These are phyloP conservation scores for Heritiera littoralis DNA, from an alignment of 345 rosid genomes.

Conservation along the genomic window DNA sequence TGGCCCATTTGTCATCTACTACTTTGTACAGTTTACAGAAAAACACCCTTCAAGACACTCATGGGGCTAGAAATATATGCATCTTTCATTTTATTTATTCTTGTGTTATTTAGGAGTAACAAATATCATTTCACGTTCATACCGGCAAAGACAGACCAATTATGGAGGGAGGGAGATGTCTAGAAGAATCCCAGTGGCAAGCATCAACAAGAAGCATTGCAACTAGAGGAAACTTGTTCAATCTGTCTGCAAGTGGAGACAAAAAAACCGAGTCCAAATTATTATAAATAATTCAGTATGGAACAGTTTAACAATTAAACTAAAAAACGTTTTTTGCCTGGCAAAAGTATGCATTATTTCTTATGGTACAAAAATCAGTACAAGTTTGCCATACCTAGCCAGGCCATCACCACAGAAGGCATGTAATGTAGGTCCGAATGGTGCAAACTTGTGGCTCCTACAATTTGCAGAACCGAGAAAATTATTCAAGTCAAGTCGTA, in stretches of 20 bases:
- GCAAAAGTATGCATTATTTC: neutral
- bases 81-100: slow-evolving; percentile 3
- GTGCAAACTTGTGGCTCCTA: neutral
- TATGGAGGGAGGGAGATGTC: slow-evolving; percentile 9
- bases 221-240: slow-evolving; percentile 2
- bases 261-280: slow-evolving; percentile 10
- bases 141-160: slow-evolving; percentile 19
- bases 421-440: slow-evolving; percentile 8
- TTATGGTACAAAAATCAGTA: slow-evolving; percentile 18
- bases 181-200: slow-evolving; percentile 7
- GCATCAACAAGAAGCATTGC: slow-evolving; percentile 9
- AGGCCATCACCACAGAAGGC: neutral
- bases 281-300: slow-evolving; percentile 27
- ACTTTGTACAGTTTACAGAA: slow-evolving; percentile 18
- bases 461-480: neutral
- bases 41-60: slow-evolving; percentile 21
- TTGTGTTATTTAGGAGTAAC: neutral
- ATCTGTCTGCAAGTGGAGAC: slow-evolving; percentile 30
- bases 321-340: neutral
- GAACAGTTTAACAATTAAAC: slow-evolving; percentile 18
- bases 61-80: slow-evolving; percentile 26
- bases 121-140: slow-evolving; percentile 15
- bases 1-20: slow-evolving; percentile 23
- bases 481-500: neutral
- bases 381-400: neutral